Conservation (phyloP, 352 stramenopile species). For the Pythium plurisporium region DNA sequence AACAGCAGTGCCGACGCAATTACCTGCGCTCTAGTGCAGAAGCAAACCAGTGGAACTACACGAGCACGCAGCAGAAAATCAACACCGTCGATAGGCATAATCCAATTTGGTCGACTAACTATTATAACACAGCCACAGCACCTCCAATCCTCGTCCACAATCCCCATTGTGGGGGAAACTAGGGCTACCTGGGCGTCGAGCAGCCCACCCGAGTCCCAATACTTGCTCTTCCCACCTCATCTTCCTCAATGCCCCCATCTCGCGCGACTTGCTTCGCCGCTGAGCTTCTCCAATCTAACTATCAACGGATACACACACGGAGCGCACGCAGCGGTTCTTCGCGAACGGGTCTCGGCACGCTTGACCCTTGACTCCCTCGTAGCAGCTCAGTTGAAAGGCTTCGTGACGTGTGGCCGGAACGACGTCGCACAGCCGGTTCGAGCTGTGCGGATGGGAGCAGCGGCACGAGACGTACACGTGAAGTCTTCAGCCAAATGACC, state of each 20-base stretch:
- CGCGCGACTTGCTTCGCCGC: slow-evolving; percentile 21
- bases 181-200: not conserved
- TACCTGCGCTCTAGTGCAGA: slow-evolving; percentile 15
- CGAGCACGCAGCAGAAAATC: no score
- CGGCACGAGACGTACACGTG: slow-evolving; percentile 4
- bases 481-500: not conserved
- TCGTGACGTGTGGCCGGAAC: not conserved
- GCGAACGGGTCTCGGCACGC: not conserved
- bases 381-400: no score
- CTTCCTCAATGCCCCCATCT: not conserved
- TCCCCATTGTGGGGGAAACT: not conserved
- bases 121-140: slow-evolving; percentile 24
- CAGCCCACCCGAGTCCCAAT: not conserved
- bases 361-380: not conserved
- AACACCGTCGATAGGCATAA: slow-evolving; percentile 12
- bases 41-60: no score
- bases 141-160: slow-evolving; percentile 1
- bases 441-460: not conserved
- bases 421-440: no score
- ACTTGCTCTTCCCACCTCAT: not conserved
- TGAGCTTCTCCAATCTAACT: slow-evolving; percentile 10
- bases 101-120: slow-evolving; percentile 26
- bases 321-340: not conserved
- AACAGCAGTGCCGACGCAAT: not conserved
- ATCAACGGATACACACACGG: slow-evolving; percentile 8